Conservation (phyloP, 192 early-diverging fungal genomes). For the Linnemannia schmuckeri region DNA sequence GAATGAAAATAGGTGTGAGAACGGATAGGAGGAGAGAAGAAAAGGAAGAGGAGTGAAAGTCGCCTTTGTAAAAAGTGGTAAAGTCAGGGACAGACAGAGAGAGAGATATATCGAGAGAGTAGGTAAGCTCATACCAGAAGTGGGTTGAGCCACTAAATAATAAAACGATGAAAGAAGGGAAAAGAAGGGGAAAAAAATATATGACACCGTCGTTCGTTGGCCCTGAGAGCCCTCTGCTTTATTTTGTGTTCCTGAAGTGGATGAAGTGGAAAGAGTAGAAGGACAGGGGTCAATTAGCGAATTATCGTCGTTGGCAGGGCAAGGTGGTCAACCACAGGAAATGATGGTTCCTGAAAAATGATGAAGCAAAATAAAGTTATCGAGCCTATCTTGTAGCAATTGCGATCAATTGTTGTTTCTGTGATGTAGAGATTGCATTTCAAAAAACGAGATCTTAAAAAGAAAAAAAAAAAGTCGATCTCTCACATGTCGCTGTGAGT, state of each 20-base stretch:
- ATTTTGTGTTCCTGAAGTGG: neutral
- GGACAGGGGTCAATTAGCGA: neutral
- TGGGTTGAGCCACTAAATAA: no score
- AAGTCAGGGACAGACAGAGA: neutral
- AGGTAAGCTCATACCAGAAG: neutral
- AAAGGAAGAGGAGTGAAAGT: neutral
- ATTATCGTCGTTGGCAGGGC: neutral
- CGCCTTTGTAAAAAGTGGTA: neutral
- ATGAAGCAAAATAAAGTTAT: neutral
- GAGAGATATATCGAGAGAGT: neutral
- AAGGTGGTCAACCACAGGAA: neutral
- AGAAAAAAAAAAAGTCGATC: neutral
- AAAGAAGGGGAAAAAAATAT: neutral
- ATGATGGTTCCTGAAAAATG: neutral
- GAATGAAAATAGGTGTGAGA: no score
- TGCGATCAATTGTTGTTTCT: neutral
- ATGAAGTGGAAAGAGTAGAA: neutral
- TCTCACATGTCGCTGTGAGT: neutral
- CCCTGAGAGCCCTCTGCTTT: neutral
- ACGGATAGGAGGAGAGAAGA: neutral
- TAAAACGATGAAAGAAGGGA: neutral
- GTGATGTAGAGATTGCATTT: neutral
- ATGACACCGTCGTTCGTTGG: neutral
- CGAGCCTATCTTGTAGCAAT: neutral
- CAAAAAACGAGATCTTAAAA: no score